Percentiles rank a stretch among this genome's conserved stretches.
phyloP scores from a whole-genome alignment of 208 protist species.

The Trypanosoma lewisi region DNA sequence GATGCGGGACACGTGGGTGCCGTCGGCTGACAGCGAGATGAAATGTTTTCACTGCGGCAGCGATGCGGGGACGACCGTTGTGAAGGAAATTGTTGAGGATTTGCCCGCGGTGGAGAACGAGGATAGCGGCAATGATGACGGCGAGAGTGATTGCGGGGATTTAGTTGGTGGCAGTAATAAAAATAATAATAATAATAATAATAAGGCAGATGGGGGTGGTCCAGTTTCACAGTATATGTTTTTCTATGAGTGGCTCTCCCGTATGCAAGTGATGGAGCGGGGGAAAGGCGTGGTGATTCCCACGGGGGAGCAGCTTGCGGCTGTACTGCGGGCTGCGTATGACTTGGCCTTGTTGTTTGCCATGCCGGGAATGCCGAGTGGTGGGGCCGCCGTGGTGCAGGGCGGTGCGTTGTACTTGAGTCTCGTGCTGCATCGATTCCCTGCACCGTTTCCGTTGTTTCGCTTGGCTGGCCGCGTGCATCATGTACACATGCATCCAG shows the following conservation, averaged over 20 bases:
- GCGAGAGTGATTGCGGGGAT: slow-evolving; percentile 6
- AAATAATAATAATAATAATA: too few relatives aligned
- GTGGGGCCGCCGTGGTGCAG: slow-evolving; percentile 30
- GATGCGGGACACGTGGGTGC: slow-evolving; percentile 70
- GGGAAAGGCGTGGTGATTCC: slow-evolving; percentile 37
- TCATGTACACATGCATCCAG: neutral
- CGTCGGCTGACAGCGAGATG: slow-evolving; percentile 55
- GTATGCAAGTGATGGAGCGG: slow-evolving; percentile 27
- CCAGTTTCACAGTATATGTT: slow-evolving; percentile 52
- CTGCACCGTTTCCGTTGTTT: slow-evolving; percentile 74
- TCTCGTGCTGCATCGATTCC: slow-evolving; percentile 62
- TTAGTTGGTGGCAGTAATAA: slow-evolving; percentile 14
- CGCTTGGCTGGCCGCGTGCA: slow-evolving; percentile 16
- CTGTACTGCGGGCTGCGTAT: slow-evolving; percentile 67
- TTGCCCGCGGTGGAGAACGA: slow-evolving; percentile 14
- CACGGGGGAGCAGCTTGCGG: slow-evolving; percentile 41
- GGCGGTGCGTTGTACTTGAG: slow-evolving; percentile 64
- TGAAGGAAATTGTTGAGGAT: slow-evolving; percentile 67
- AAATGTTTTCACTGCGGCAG: slow-evolving; percentile 62
- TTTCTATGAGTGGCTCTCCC: slow-evolving; percentile 69
- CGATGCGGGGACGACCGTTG: slow-evolving; percentile 51
- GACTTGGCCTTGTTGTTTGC: slow-evolving; percentile 50
- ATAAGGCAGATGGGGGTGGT: slow-evolving; percentile 17
- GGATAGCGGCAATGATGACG: slow-evolving; percentile 28
- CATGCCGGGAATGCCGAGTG: slow-evolving; percentile 34